Conservation (phyloP, 768 basidiomycete genomes). For the Mycena filopes region DNA sequence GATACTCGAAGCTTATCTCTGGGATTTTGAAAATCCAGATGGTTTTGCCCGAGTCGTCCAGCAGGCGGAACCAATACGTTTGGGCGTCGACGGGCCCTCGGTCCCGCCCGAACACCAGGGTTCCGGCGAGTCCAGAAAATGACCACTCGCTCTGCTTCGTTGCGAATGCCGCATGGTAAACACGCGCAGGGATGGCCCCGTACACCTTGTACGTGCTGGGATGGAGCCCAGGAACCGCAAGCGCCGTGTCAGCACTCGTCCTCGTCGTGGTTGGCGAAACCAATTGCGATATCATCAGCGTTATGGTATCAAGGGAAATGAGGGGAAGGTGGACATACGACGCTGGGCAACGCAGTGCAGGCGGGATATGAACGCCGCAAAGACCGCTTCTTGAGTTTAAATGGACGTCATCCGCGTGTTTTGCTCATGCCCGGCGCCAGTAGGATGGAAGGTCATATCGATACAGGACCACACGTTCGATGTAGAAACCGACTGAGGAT, state of each 20-base stretch:
- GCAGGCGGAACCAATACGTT: conserved; percentile 28
- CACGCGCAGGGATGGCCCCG: conserved; percentile 64
- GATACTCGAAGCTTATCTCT: conserved; percentile 68
- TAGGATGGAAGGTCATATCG: neutral
- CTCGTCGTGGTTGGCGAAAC: conserved; percentile 24
- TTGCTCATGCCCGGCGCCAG: conserved; percentile 23
- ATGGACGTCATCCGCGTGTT: conserved; percentile 29
- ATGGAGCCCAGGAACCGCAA: conserved; percentile 47
- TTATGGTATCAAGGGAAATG: conserved; percentile 21
- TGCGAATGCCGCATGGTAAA: conserved; percentile 63
- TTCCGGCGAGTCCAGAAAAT: conserved; percentile 69
- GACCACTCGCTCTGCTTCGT: conserved; percentile 65
- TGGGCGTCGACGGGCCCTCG: conserved; percentile 45
- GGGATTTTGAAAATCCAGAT: conserved; percentile 78
- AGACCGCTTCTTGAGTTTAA: conserved; percentile 32
- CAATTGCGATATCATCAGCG: conserved; percentile 30
- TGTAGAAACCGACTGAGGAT: neutral
- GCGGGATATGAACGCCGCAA: conserved; percentile 35
- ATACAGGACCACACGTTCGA: neutral
- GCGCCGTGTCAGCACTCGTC: neutral
- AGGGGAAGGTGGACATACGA: conserved; percentile 28
- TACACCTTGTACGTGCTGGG: conserved; percentile 57
- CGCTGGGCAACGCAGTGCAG: conserved; percentile 17
- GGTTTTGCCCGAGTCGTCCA: conserved; percentile 53
- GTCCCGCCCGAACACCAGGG: conserved; percentile 64